Conservation (phyloP, 2,329 filamentous ascomycete species). For the Exophiala sp. region DNA sequence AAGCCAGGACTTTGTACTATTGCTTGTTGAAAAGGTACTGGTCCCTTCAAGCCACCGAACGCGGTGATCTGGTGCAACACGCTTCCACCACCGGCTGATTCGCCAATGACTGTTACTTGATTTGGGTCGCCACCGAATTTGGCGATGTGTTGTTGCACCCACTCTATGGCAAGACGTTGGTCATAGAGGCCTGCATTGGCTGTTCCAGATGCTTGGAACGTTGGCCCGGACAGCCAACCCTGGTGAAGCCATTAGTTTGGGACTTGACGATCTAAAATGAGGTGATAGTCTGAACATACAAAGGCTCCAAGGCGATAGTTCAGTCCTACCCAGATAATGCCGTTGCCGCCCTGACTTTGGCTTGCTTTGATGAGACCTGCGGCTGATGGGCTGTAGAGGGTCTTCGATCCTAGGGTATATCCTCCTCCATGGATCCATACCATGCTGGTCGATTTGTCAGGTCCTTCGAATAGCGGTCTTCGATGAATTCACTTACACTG, state of each 20-base stretch:
- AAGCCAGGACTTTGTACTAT: constrained; percentile 44
- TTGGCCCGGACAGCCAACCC: constrained; percentile 45
- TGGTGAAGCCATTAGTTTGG: not conserved
- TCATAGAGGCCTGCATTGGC: constrained; percentile 51
- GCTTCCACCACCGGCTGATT: constrained; percentile 52
- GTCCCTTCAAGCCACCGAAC: constrained; percentile 40
- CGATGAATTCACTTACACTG: constrained; percentile 29
- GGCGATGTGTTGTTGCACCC: constrained; percentile 54
- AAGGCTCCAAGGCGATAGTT: constrained; percentile 50
- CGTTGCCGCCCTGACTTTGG: constrained; percentile 36
- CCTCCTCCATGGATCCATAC: constrained; percentile 48
- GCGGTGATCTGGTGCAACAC: constrained; percentile 56
- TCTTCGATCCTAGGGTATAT: constrained; percentile 41
- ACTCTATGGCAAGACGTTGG: constrained; percentile 52
- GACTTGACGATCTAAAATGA: not conserved
- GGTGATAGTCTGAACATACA: constrained; percentile 21
- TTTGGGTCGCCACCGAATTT: constrained; percentile 53
- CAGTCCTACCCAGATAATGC: constrained; percentile 46
- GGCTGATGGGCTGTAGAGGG: constrained; percentile 32
- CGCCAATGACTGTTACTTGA: constrained; percentile 50
- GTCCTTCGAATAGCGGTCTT: constrained; percentile 1
- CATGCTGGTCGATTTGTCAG: constrained; percentile 21
- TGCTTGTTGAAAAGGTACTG: constrained; percentile 36
- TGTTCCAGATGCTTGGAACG: constrained; percentile 37
- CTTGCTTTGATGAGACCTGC: constrained; percentile 42